Conservation (phyloP, 169 alveolate species). For the Plasmodium knowlesi region DNA sequence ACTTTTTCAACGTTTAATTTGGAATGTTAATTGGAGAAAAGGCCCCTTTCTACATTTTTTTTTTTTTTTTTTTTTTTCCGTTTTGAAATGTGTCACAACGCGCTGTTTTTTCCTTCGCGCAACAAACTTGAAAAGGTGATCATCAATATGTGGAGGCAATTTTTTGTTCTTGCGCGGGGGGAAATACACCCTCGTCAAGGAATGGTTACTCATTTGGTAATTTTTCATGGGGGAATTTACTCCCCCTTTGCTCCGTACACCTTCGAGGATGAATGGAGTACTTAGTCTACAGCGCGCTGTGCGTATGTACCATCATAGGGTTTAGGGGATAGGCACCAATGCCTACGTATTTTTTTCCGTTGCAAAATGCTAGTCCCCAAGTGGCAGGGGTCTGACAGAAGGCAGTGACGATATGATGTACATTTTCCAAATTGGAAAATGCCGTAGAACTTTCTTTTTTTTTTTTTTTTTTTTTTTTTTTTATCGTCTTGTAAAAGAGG, state of each 20-base stretch:
- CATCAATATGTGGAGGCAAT: neutral
- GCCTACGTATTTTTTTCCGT: neutral
- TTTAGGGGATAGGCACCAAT: neutral
- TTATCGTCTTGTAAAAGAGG: neutral
- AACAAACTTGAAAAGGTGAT: neutral
- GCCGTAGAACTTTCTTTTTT: neutral
- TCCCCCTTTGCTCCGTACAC: neutral
- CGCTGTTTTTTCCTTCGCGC: neutral
- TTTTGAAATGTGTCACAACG: neutral
- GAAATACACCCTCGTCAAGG: neutral
- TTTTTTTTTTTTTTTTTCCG: constrained; percentile 1
- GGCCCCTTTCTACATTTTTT: neutral
- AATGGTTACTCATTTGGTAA: neutral
- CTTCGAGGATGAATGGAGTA: neutral
- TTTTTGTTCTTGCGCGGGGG: neutral
- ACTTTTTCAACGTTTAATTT: neutral
- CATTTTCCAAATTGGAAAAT: neutral
- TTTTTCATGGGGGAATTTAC: neutral
- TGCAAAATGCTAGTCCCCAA: neutral
- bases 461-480: neutral
- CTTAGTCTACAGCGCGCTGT: neutral
- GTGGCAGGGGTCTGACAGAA: neutral
- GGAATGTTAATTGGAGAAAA: neutral
- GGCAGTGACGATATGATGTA: neutral
- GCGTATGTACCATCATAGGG: neutral